phyloP scores from a whole-genome alignment of 2,329 filamentous ascomycete genomes.

The Pseudogymnoascus sp. region DNA sequence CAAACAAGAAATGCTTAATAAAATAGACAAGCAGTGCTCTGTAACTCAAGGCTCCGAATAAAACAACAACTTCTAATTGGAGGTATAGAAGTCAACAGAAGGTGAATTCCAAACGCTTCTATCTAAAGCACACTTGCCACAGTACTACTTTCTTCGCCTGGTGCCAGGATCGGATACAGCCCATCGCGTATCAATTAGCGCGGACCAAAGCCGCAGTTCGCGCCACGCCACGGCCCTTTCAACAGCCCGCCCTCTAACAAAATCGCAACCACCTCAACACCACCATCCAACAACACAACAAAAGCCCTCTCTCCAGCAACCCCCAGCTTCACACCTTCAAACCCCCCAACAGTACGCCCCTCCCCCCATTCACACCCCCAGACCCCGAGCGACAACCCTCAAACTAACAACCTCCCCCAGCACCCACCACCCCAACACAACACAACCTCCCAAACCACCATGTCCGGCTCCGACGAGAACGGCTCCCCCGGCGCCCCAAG shows the following conservation, averaged over 20 bases:
- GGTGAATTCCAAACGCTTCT: neutral
- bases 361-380: neutral
- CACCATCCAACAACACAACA: neutral
- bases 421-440: neutral
- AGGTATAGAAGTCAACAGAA: neutral
- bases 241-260: neutral
- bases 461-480: conserved; percentile 35
- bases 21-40: neutral
- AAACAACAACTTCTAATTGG: neutral
- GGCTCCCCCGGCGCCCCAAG: conserved; percentile 34
- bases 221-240: neutral
- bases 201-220: neutral
- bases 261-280: neutral
- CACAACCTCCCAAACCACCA: conserved; percentile 12
- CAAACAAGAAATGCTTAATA: neutral
- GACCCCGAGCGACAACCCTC: neutral
- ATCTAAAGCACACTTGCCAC: neutral
- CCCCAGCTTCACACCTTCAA: neutral
- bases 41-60: neutral
- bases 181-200: neutral
- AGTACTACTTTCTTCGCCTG: neutral
- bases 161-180: neutral
- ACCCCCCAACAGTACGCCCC: neutral
- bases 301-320: neutral
- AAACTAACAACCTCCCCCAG: neutral